Evolutionary conservation across 2,329 filamentous ascomycete species (phyloP).

Genomic region (Paracorniculantispora psalliotae): DNA sequence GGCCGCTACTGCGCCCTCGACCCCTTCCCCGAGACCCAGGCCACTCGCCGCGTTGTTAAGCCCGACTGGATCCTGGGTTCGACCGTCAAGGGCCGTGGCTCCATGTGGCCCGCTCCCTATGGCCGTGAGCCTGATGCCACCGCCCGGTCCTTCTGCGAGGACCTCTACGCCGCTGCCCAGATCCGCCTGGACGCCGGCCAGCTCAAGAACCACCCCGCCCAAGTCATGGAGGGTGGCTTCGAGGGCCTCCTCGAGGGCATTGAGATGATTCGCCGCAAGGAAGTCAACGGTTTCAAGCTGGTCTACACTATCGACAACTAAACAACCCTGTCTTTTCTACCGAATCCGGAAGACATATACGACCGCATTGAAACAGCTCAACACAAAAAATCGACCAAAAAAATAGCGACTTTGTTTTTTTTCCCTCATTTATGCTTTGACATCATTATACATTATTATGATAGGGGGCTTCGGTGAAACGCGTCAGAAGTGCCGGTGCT

Average conservation of each 20-base stretch:
- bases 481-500: background rate
- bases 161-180: slow-evolving; percentile 12
- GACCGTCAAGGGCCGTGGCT: slow-evolving; percentile 22
- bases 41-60: slow-evolving; percentile 17
- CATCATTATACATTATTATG: background rate
- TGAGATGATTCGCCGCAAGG: slow-evolving; percentile 25
- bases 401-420: slow-evolving; percentile 6
- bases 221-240: slow-evolving; percentile 21
- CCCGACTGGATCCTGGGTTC: slow-evolving; percentile 25
- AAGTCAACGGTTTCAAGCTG: slow-evolving; percentile 37
- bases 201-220: slow-evolving; percentile 16
- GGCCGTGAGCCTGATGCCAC: slow-evolving; percentile 10
- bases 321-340: background rate
- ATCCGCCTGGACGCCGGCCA: slow-evolving; percentile 12
- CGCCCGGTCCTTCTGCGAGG: slow-evolving; percentile 9
- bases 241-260: slow-evolving; percentile 30
- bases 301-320: slow-evolving; percentile 27
- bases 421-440: background rate
- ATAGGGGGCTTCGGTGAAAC: background rate
- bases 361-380: background rate
- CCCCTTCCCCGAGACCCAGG: slow-evolving; percentile 22
- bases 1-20: slow-evolving; percentile 35
- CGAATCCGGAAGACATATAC: background rate
- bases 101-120: slow-evolving; percentile 21
- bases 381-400: background rate